Evolutionary conservation across 108 stramenopile genomes (phyloP).

Genomic region (Hondaea fermentalgiana): DNA sequence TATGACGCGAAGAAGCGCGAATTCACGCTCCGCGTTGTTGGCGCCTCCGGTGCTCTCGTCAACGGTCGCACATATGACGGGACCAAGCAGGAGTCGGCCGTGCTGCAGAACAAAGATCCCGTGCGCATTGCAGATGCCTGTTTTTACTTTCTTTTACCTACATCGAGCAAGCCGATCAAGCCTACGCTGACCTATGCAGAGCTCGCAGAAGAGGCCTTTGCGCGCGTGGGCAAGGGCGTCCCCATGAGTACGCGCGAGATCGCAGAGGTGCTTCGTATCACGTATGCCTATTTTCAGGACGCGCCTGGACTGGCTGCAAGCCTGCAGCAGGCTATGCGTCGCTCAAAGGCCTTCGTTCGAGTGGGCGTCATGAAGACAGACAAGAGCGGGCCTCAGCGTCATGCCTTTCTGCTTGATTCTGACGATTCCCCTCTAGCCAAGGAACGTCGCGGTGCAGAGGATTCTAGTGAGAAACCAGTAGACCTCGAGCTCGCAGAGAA

Average conservation of each 20-base stretch:
- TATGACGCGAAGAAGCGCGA: background rate
- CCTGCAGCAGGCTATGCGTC: background rate
- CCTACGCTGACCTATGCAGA: background rate
- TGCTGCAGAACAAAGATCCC: background rate
- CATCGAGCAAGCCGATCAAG: background rate
- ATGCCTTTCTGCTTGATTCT: background rate
- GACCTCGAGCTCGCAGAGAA: background rate
- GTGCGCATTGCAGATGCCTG: background rate
- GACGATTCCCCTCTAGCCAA: background rate
- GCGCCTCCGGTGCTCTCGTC: background rate
- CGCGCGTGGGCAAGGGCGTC: background rate
- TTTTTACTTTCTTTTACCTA: background rate
- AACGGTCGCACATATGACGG: background rate
- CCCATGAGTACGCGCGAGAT: background rate
- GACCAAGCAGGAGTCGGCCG: background rate
- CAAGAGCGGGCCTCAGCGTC: background rate
- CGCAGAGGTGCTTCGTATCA: background rate
- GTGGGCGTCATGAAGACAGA: background rate
- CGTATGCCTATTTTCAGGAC: background rate
- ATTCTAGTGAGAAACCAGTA: background rate
- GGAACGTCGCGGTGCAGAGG: background rate
- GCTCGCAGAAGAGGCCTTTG: background rate
- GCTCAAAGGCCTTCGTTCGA: background rate
- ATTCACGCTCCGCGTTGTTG: background rate
- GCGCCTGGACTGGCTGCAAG: background rate